Base-by-base conservation (phyloP, 1,284 basidiomycete species). In the Phellinidium pouzarii region DNA sequence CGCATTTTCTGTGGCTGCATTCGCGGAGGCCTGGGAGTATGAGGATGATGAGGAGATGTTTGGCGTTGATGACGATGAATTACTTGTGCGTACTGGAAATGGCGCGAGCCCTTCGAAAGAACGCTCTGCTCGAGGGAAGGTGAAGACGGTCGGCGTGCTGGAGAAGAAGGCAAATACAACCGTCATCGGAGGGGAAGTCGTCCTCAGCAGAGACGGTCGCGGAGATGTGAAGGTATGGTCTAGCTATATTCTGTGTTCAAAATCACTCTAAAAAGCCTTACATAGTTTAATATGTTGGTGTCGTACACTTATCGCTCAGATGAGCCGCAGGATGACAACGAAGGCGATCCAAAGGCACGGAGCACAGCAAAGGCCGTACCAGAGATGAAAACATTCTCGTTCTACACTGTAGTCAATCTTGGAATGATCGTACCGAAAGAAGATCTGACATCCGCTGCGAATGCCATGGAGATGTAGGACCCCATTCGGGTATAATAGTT, bases 1-100 rank as follows among this genome's bases (percentile, higher is more conserved):
- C 0, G 71, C 84, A 9, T 94, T 96, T 64, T 77, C 87, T 1
- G 81, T 96, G 37, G 84, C 87, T 12, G 87, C 93, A 1, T 91
- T 88, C 62, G 91, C 91, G 26, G 94, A 96, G 65, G 91, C 90
- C 37, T 95, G 91, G 93, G 93, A 94, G 66, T 95, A 94, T 59
- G 93, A 95, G 45, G 90, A 94, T 50, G 90, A 92, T 45, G 91
- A 91, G 57, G 87, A 88, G 37, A 87, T 89, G 77, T 85, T 87
- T 59, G 79, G 73, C 27, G 70, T 82, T 5, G 86, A 88, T 40
- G 87, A 87, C 25, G 87, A 86, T 29, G 78, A 82, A 44, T 72
- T 71, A 57, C 71, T 70, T 40, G 72, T 65, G 52, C 3, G 17
- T 31, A 29, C 25, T 4, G 43, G 36, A 2, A 65, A 67, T 60